Evolutionary conservation across 768 basidiomycete genomes (phyloP).

Genomic region (Trametes coccinea): DNA sequence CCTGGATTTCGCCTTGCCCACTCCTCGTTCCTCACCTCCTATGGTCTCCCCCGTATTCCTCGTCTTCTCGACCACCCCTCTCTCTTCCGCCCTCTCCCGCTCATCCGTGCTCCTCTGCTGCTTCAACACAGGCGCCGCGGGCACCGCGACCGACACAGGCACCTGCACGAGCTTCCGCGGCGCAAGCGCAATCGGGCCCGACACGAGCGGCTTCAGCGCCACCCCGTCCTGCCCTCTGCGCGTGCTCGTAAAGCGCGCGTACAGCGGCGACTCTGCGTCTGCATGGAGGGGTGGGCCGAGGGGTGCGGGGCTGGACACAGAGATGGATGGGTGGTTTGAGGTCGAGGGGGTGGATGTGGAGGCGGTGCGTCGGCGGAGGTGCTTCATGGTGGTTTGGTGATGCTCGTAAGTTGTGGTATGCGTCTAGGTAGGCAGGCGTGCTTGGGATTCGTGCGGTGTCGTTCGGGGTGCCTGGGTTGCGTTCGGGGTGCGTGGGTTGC

Average conservation of each 20-base stretch:
- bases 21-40: too few relatives aligned
- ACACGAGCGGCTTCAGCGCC: conserved; percentile 22
- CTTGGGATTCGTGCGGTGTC: not conserved
- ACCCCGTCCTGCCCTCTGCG: conserved; percentile 8
- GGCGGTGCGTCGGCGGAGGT: conserved; percentile 15
- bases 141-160: not conserved
- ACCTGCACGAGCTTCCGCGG: conserved; percentile 3
- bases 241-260: conserved; percentile 30
- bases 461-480: not conserved
- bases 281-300: not conserved
- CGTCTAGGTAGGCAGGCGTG: not conserved
- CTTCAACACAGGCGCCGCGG: not conserved
- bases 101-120: conserved; percentile 5
- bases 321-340: not conserved
- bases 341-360: conserved; percentile 14
- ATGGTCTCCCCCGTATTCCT: too few relatives aligned
- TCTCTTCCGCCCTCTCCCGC: not conserved
- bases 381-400: conserved; percentile 12
- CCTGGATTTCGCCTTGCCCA: too few relatives aligned
- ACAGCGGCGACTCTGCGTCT: conserved; percentile 24
- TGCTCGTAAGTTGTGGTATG: not conserved
- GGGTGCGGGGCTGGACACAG: conserved; percentile 2
- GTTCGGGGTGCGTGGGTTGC: not conserved
- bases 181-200: conserved; percentile 29
- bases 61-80: too few relatives aligned